Evolutionary conservation across 176 grass and related monocot genomes (phyloP).

Genomic region (Typha latifolia): DNA sequence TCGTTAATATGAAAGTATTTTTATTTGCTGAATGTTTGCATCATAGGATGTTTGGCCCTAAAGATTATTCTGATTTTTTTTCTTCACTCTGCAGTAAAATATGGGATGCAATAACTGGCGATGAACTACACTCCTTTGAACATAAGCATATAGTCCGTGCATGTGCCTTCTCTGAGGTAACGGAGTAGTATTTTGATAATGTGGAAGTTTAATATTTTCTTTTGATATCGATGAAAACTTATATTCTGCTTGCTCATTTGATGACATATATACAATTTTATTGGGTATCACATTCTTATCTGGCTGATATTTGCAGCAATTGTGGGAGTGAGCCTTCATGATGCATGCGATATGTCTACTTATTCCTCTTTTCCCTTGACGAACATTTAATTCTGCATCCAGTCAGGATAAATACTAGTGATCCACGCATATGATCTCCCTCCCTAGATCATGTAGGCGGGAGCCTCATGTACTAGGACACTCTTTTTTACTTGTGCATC

Average conservation of each 20-base stretch:
- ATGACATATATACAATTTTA: not conserved
- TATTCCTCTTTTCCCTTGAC: too few species aligned
- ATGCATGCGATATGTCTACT: too few species aligned
- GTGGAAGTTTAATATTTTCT: not conserved
- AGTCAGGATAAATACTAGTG: too few species aligned
- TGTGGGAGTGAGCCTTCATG: too few species aligned
- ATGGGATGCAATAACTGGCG: slow-evolving; percentile 90
- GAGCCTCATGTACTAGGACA: too few species aligned
- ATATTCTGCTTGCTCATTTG: not conserved
- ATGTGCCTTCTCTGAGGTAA: slow-evolving; percentile 96
- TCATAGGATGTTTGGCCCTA: not conserved
- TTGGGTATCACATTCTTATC: not conserved
- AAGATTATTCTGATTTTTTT: slow-evolving; percentile 1
- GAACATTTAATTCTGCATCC: too few species aligned
- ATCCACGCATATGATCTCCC: too few species aligned
- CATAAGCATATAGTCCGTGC: slow-evolving; percentile 97
- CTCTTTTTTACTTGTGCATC: too few species aligned
- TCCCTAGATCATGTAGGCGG: too few species aligned
- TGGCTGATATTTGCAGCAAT: not conserved
- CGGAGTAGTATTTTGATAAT: not conserved
- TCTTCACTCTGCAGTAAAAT: slow-evolving; percentile 62
- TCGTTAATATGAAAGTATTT: not conserved
- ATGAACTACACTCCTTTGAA: slow-evolving; percentile 88
- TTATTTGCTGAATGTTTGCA: not conserved
- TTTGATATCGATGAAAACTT: not conserved